Conservation (phyloP, 352 stramenopile genomes). For the Phytophthora niederhauseri region DNA sequence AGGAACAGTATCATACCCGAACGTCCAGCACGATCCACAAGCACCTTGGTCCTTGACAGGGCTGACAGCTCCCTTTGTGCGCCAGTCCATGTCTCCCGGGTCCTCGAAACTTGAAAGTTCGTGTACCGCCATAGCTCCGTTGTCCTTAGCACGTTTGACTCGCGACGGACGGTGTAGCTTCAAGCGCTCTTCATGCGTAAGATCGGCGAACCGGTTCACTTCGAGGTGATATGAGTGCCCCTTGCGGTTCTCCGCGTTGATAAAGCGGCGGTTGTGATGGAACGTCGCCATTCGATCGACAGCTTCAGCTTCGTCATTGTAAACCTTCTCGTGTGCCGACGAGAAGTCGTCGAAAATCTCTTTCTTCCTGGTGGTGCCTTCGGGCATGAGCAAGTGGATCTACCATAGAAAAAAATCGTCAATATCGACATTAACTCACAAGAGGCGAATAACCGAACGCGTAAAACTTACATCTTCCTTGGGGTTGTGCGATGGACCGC, state of each 20-base stretch:
- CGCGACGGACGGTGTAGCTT: conserved; percentile 47
- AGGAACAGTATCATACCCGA: conserved; percentile 50
- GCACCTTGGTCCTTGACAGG: conserved; percentile 92
- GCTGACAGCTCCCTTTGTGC: conserved; percentile 84
- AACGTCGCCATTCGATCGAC: conserved; percentile 67
- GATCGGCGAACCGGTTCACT: conserved; percentile 86
- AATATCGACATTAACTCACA: not conserved
- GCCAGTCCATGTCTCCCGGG: conserved; percentile 88
- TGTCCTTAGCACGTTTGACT: conserved; percentile 64
- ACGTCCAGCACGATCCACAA: conserved; percentile 94
- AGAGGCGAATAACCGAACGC: conserved; percentile 2
- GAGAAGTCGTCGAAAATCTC: conserved; percentile 75
- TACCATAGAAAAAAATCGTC: conserved; percentile 31
- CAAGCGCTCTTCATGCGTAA: conserved; percentile 73
- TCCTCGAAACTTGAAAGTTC: conserved; percentile 40
- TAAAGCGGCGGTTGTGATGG: conserved; percentile 85
- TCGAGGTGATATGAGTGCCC: conserved; percentile 78
- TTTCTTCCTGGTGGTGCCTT: conserved; percentile 61
- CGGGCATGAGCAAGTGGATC: conserved; percentile 86
- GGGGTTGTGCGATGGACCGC: conserved; percentile 55
- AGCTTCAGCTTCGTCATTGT: conserved; percentile 51
- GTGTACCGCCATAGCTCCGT: conserved; percentile 61
- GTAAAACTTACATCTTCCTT: conserved; percentile 62
- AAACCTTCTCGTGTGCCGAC: conserved; percentile 62
- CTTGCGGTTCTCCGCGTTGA: conserved; percentile 87